Evolutionary conservation across 2,329 filamentous ascomycete species (phyloP), one percentile per base, ranked within the genome.

Genomic region (Colletotrichum echinochloae): DNA sequence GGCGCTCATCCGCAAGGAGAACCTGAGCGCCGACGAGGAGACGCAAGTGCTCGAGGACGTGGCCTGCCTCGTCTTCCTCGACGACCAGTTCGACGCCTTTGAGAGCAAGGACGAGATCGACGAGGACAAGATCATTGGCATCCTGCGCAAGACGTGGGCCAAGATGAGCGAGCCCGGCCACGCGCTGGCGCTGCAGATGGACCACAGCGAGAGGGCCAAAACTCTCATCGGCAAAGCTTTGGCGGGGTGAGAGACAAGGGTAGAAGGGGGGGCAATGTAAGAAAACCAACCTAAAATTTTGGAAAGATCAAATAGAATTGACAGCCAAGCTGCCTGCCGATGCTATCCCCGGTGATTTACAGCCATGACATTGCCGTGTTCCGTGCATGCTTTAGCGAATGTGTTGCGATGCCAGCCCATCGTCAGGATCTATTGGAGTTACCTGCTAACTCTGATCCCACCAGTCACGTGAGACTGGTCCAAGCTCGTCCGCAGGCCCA

Each of bases 11-110:
- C 86, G 92, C 72, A 97, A 97, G 81, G 92, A 96, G 78, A 89
- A 90, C 65, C 81, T 97, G 74, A 86, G 85, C 77, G 82, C 83
- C 64, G 82, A 85, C 73, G 76, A 79, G 20, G 91, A 94, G 79
- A 90, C 91, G 65, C 92, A 95, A 83, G 86, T 89, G 8, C 84
- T 97, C 72, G 94, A 97, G 83, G 94, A 97, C 81, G 92, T 94
- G 55, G 94, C 94, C 3, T 97, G 94, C 78, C 82, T 97, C 65
- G 94, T 97, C 35, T 97, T 97, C 78, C 81, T 97, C 74, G 94
- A 96, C 78, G 93, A 95, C 78, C 92, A 96, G 78, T 92, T 97
- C 73, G 94, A 95, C 76, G 88, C 87, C 60, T 97, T 96, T 80
- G 91, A 94, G 83, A 85, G 79, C 74, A 85, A 87, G 77, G 86